Conservation (phyloP, 352 stramenopile species). For the Globisporangium takayamanum region DNA sequence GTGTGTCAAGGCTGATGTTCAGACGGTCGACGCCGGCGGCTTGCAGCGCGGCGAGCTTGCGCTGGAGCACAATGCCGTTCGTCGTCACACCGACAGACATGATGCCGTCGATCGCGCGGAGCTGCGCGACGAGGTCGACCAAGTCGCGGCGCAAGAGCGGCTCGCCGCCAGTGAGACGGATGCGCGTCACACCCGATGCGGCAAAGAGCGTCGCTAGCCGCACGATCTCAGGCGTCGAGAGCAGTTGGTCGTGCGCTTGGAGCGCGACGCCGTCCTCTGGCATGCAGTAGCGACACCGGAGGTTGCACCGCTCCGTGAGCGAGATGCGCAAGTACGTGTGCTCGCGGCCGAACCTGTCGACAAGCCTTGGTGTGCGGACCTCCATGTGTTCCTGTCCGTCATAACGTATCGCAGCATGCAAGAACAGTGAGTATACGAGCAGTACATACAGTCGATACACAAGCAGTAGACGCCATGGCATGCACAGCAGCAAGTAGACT, state of each 20-base stretch:
- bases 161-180: constrained; percentile 95
- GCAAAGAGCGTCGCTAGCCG: constrained; percentile 87
- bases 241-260: constrained; percentile 63
- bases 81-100: constrained; percentile 92
- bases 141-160: constrained; percentile 58
- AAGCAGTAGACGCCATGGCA: too few relatives aligned
- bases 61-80: constrained; percentile 92
- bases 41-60: constrained; percentile 74
- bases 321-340: constrained; percentile 96
- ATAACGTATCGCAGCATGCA: too few relatives aligned
- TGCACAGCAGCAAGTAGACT: too few relatives aligned
- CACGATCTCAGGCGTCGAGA: constrained; percentile 91
- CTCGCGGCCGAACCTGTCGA: constrained; percentile 85
- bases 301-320: constrained; percentile 94
- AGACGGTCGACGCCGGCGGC: constrained; percentile 83
- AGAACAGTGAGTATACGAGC: too few relatives aligned
- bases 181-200: constrained; percentile 86
- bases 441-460: too few relatives aligned
- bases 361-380: constrained; percentile 19
- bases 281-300: constrained; percentile 97
- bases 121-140: constrained; percentile 36
- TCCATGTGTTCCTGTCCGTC: constrained; percentile 4
- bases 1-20: constrained; percentile 96
- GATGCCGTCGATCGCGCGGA: constrained; percentile 64
- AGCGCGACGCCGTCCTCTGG: constrained; percentile 90